Base-by-base conservation (phyloP, 306 rosid species). In the Gastrolobium villosum region DNA sequence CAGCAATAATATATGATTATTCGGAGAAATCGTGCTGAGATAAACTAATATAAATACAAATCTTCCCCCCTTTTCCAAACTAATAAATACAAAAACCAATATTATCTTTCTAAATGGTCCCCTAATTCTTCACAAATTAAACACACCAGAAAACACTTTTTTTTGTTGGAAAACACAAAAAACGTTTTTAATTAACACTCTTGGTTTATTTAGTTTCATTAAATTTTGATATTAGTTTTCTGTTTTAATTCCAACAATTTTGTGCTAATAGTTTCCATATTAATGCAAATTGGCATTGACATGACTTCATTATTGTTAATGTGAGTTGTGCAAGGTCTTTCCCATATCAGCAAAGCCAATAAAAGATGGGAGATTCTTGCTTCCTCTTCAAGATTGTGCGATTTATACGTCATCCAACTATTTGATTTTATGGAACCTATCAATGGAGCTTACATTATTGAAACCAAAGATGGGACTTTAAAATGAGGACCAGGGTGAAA, bases 261-360 rank as follows among this genome's bases (percentile, higher is more conserved):
- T 45, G 6, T 66, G 2, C 43, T 7, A 7, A 37, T 5, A 26
- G 5, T 46, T 45, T 46, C 2, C 41, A 31, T 5, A 13, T 4
- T n/a, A 48, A 7, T 34, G 60, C 34, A 48, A 69, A 34, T 34
- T 35, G 60, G 62, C 48, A 70, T 15, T 36, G 74, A 49, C 10
- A 70, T 34, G 48, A 13, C 48, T 3, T 49, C 35, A 4, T 7
- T 14, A 14, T 70, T 4, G 15, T 5, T 35, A 10, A 55, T 50
- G 32, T 69, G 49, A 14, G 62, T 14, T 70, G 46, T 50, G 26
- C 15, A 49, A 8, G 3, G 36, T 36, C 26, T 14, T 50, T 70
- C 49, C 8, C 26, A 20, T 20, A 20, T 20, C 26, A 20, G 26
- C 26, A 20, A 20, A 20, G 26, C 26, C 26, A 20, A 35, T 4